Base-by-base conservation (phyloP, 164 flowering plant species). In the Piper longum region DNA sequence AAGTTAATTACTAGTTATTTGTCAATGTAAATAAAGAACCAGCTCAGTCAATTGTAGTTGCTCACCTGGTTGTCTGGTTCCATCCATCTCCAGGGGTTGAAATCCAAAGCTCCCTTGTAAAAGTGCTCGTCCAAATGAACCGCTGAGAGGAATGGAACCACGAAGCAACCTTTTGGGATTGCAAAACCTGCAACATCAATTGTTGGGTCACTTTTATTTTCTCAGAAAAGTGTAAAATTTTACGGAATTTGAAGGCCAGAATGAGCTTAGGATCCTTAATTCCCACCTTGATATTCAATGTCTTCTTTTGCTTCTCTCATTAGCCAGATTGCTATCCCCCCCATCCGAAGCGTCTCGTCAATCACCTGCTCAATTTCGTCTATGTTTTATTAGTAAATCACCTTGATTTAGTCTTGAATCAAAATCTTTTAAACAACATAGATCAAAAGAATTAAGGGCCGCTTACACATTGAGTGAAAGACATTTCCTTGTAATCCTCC, bases 1-100 rank as follows among this genome's bases (percentile, higher is more conserved):
- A 19, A 18, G 7, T 8, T n/a, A 39, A 11, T 11, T 4, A 41
- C 42, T 9, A 9, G 3, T 11, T 9, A 4, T 60, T 18, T 12
- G 41, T 16, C 40, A 26, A 43, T 40, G 16, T 59, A 0, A 6
- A 3, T n/a, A 36, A 7, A 44, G 43, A 61, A 7, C 2, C 44
- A 16, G 44, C 63, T 43, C 3, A 16, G 16, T 39, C 4, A 16
- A 17, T 39, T 4, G 17, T 16, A 36, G 2, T n/a, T 56, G 59
- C 26, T 55, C 16, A 88, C 96, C 85, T 87, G 79, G 77, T 85
- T 84, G 64, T 85, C 77, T 54, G 83, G 85, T 26, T 79, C 83
- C 83, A 80, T 74, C 97, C 97, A 90, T 77, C 97, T 84, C 95
- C 97, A 90, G 3, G 97, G 97, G 71, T 90, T 79, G 80, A 90